Evolutionary conservation across 192 early-diverging fungal species (phyloP), one percentile per base, ranked within the genome.

Genomic region (Diversispora eburnea): DNA sequence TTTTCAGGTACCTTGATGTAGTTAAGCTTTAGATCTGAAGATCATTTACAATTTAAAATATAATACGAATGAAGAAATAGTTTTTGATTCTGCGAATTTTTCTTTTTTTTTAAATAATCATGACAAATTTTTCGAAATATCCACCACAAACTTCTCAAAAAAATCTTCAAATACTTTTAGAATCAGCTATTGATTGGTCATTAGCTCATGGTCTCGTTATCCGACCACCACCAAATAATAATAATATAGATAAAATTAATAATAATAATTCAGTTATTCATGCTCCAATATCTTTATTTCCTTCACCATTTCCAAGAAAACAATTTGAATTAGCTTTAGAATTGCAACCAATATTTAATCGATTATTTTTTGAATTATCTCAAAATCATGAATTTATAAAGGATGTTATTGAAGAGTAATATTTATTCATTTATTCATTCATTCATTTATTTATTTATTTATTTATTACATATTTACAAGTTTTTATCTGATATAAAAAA

Each of bases 231-330:
- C 64, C 70, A 15, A 77, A 76, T 39, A 22, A 43, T 19, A 42
- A 48, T 8, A 33, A 33, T 33, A 33, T 33, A 33, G 25, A 33
- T 33, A 33, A n/a, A n/a, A n/a, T n/a, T n/a, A n/a, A 60, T 52
- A 71, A 72, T 51, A 78, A 79, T 22, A 62, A 82, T 10, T 77
- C 85, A 9, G 84, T 92, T 25, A 88, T 87, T 43, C 94, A 94
- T 67, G 93, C 93, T 0, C 96, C 96, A 7, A 79, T 96, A 48
- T 84, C 95, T 0, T 84, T 99, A 22, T 91, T 90, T 57, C 97
- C 97, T 4, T 89, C 92, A 1, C 90, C 91, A 8, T 94, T 94
- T 72, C 95, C 95, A 8, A 80, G 82, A 42, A 70, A 63, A 19
- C 83, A 82, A 70, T 99, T 91, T 77, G 84, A 92, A 10, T 83